Evolutionary conservation across 495 filamentous ascomycete species (phyloP), one percentile per base, ranked within the genome.

Genomic region (Hypomontagnella submonticulosa): DNA sequence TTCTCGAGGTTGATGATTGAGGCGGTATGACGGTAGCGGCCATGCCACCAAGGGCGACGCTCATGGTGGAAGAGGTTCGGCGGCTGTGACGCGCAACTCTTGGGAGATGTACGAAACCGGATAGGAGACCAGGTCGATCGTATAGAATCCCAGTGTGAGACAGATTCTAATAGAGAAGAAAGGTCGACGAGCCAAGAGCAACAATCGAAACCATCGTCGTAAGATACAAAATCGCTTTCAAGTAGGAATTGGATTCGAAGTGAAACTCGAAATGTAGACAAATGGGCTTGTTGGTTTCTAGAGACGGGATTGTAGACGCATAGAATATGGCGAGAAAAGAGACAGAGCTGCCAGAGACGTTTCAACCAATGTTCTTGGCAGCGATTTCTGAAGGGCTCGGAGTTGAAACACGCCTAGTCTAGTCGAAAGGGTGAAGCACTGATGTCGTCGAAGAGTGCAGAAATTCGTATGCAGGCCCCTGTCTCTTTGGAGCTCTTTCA

Each of bases 1-100:
- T 76, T 67, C 80, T 67, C 43, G 71, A 65, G 8, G 57, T 42
- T 12, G 67, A 62, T 20, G 71, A 53, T 58, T 67, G 69, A 63
- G 62, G 69, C 52, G 63, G 60, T 48, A 72, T 55, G 20, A 70
- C 42, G 20, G 69, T 61, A 30, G 71, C 59, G 18, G 66, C 71
- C 71, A 72, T 72, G 43, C 71, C 61, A 40, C 66, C 71, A 41
- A 71, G 50, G 44, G 69, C 69, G 19, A 71, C 62, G 44, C 72
- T 60, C 71, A 74, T 74, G 56, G 50, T 34, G 58, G 41, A 56
- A 44, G 42, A 13, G 52, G 18, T 33, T 19, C 41, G 30, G 42
- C 12, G 34, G 40, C 4, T 13, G 16, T 20, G 16, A 42, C 11
- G 16, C 19, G 42, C 20, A 20, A 41, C 36, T 59, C 37, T 18